Evolutionary conservation across 108 stramenopile species (phyloP).

Genomic region (Pseudonitzschia multiseries): DNA sequence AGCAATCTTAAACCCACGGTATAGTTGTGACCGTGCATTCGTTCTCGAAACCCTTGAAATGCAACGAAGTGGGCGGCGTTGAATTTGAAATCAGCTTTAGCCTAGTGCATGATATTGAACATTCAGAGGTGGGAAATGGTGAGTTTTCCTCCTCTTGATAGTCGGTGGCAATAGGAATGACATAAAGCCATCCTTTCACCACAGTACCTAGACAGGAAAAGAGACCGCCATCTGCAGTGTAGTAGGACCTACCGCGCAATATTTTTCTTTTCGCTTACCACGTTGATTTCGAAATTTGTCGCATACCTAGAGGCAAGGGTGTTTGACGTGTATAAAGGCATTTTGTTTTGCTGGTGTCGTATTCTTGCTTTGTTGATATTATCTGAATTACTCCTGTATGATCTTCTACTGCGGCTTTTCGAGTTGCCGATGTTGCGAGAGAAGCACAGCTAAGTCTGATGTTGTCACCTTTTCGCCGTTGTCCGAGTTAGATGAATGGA

Average conservation of each 20-base stretch:
- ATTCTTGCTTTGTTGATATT: neutral
- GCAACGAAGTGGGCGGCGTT: constrained; percentile 97
- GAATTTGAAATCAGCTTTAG: constrained; percentile 95
- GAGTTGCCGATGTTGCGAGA: too few relatives aligned
- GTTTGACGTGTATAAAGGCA: neutral
- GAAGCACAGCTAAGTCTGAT: too few relatives aligned
- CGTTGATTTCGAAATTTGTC: constrained; percentile 33
- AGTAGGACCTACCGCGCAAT: neutral
- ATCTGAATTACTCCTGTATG: neutral
- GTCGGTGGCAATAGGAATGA: too few relatives aligned
- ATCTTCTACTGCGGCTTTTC: neutral
- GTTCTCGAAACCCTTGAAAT: constrained; percentile 89
- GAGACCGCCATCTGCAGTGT: too few relatives aligned
- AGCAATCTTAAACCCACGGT: constrained; percentile 70
- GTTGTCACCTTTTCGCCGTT: too few relatives aligned
- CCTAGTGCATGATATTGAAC: constrained; percentile 6
- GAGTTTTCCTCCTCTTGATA: too few relatives aligned
- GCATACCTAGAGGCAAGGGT: neutral
- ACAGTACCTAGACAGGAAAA: too few relatives aligned
- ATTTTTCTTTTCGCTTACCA: constrained; percentile 12
- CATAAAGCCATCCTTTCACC: too few relatives aligned
- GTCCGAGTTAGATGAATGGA: too few relatives aligned
- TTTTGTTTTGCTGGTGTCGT: neutral
- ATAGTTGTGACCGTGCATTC: constrained; percentile 96
- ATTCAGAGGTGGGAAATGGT: neutral